A percentile compares a stretch with the other conserved stretches of the same genome.
phyloP scores from a whole-genome alignment of 345 rosid genomes.

The Cardamine occulta region DNA sequence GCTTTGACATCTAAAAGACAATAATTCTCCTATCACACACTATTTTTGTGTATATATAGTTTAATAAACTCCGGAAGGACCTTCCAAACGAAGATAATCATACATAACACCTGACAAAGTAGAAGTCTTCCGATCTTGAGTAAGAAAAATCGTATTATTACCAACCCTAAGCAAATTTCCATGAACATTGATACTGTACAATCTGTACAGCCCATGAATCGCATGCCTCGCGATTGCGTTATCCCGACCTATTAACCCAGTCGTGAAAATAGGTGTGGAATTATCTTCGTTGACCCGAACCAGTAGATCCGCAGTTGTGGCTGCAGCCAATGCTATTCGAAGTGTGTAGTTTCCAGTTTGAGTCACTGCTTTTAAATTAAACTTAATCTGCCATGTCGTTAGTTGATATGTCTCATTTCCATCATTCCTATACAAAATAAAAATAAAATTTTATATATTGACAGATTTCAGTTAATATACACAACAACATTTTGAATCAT shows the following conservation, averaged over 20 bases:
- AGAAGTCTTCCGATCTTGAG: slow-evolving; percentile 47
- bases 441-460: background rate
- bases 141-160: slow-evolving; percentile 63
- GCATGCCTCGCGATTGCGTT: slow-evolving; percentile 49
- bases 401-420: slow-evolving; percentile 42
- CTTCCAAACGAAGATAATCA: slow-evolving; percentile 84
- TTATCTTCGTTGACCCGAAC: slow-evolving; percentile 35
- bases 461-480: background rate
- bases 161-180: slow-evolving; percentile 46
- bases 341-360: slow-evolving; percentile 58
- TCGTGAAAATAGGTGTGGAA: slow-evolving; percentile 25
- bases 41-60: background rate
- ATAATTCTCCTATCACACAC: background rate
- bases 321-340: slow-evolving; percentile 76
- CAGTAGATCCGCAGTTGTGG: slow-evolving; percentile 50
- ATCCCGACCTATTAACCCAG: slow-evolving; percentile 37
- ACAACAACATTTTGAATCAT: background rate
- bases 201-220: slow-evolving; percentile 48
- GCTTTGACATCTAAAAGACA: background rate
- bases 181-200: slow-evolving; percentile 54
- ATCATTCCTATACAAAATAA: slow-evolving; percentile 40
- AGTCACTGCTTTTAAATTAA: slow-evolving; percentile 44
- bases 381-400: slow-evolving; percentile 77
- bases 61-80: slow-evolving; percentile 40
- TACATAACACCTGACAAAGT: slow-evolving; percentile 70